These are phyloP conservation scores for Comarum palustre DNA, from an alignment of 306 rosid genomes.

Conservation along the genomic window DNA sequence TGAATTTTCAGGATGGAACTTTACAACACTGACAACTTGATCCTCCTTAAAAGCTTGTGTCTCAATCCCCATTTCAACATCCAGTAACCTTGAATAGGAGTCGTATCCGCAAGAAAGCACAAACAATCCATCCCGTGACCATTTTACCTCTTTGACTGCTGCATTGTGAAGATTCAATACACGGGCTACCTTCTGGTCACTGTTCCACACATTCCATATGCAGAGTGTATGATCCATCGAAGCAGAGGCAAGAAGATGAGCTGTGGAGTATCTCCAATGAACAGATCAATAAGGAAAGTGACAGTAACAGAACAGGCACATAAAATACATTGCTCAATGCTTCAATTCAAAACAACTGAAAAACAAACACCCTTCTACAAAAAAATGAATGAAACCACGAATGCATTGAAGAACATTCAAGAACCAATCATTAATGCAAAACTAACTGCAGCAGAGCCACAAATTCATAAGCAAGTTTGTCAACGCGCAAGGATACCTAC, in stretches of 20 bases:
- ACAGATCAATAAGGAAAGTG: conserved; percentile 43
- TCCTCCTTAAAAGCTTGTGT: conserved; percentile 62
- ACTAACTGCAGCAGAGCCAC: not conserved
- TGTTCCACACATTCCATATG: conserved; percentile 88
- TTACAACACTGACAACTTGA: conserved; percentile 65
- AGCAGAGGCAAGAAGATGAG: conserved; percentile 97
- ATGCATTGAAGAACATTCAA: not conserved
- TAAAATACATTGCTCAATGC: conserved; percentile 6
- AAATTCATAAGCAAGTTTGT: not conserved
- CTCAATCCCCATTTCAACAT: conserved; percentile 76
- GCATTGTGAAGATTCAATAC: conserved; percentile 57
- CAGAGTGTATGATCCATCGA: conserved; percentile 75
- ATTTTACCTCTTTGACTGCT: conserved; percentile 76
- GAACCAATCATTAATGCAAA: not conserved
- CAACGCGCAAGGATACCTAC: conserved; percentile 34
- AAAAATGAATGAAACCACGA: not conserved
- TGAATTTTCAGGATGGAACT: conserved; percentile 65
- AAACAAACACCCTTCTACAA: conserved; percentile 8
- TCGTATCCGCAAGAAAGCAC: conserved; percentile 90
- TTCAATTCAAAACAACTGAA: not conserved
- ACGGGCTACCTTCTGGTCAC: conserved; percentile 62
- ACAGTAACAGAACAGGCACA: conserved; percentile 25
- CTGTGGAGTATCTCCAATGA: conserved; percentile 70
- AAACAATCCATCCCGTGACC: conserved; percentile 62
- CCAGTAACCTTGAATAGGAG: conserved; percentile 69